phyloP scores from a whole-genome alignment of 1,284 basidiomycete species.

The Rhodotorula glutinis region DNA sequence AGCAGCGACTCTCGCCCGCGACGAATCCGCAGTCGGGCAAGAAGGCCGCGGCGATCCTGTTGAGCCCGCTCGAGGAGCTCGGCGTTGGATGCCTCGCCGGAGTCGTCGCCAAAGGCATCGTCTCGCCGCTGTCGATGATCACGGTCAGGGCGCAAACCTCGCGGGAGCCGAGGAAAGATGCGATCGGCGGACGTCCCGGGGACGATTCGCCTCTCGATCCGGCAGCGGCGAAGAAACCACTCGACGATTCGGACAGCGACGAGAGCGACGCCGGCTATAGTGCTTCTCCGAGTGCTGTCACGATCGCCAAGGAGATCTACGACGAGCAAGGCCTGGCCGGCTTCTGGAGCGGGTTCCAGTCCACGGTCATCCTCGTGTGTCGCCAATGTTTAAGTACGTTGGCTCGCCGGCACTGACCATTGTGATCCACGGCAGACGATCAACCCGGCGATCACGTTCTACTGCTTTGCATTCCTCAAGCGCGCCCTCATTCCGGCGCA shows the following conservation, averaged over 20 bases:
- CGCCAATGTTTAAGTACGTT: too few relatives aligned
- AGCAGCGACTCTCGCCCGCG: neutral
- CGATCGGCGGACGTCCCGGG: conserved; percentile 20
- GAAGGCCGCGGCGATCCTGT: conserved; percentile 18
- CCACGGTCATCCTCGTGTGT: conserved; percentile 47
- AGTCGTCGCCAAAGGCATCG: conserved; percentile 50
- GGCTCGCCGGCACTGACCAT: conserved; percentile 13
- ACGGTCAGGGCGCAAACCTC: conserved; percentile 52
- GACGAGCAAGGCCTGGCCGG: conserved; percentile 47
- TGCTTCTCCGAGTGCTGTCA: conserved; percentile 42
- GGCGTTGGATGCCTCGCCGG: conserved; percentile 52
- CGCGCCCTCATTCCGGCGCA: conserved; percentile 45
- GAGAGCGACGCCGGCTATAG: conserved; percentile 47
- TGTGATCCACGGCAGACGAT: conserved; percentile 37
- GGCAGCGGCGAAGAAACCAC: neutral
- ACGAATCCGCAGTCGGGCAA: neutral
- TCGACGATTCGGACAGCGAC: conserved; percentile 44
- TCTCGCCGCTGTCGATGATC: conserved; percentile 53
- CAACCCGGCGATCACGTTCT: conserved; percentile 51
- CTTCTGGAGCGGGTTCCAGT: conserved; percentile 50
- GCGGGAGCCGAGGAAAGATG: conserved; percentile 22
- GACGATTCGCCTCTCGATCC: conserved; percentile 23
- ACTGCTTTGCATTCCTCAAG: conserved; percentile 47
- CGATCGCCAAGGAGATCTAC: conserved; percentile 47
- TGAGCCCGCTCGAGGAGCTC: conserved; percentile 50